A percentile compares a stretch with the other conserved stretches of the same genome.
Evolutionary conservation across 176 grass and related monocot species (phyloP).

Genomic region (Secale cereale): DNA sequence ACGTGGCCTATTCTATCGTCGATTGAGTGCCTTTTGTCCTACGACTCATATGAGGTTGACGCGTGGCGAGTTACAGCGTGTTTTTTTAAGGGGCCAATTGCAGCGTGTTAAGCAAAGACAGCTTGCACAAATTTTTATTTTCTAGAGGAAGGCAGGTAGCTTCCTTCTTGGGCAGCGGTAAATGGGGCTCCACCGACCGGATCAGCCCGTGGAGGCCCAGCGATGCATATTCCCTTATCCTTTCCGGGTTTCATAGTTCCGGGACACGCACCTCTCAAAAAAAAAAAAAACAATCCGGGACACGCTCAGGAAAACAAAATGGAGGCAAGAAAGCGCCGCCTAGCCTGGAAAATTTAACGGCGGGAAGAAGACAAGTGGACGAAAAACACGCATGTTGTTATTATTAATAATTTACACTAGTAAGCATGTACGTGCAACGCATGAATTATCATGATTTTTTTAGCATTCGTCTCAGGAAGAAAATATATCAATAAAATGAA

Average conservation of each 20-base stretch:
- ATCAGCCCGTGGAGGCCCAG: neutral
- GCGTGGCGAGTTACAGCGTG: neutral
- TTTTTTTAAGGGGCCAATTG: too few relatives aligned
- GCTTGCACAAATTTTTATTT: neutral
- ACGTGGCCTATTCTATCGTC: neutral
- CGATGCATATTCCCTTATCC: neutral
- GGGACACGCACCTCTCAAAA: too few relatives aligned
- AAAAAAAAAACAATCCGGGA: too few relatives aligned
- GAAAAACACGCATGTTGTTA: too few relatives aligned
- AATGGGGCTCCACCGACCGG: neutral
- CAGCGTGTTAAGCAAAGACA: neutral
- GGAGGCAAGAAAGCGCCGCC: neutral
- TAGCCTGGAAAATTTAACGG: neutral
- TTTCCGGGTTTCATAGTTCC: neutral
- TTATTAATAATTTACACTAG: too few relatives aligned
- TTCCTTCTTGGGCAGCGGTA: neutral
- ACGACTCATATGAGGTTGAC: neutral
- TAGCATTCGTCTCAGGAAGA: too few relatives aligned
- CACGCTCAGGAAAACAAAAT: too few relatives aligned
- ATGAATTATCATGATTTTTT: too few relatives aligned
- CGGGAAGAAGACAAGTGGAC: too few relatives aligned
- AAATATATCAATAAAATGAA: too few relatives aligned
- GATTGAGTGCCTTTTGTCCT: neutral
- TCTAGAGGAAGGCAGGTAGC: neutral
- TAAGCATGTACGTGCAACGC: too few relatives aligned